Evolutionary conservation across 768 basidiomycete genomes (phyloP).

Genomic region (Gloeostereum incarnatum): DNA sequence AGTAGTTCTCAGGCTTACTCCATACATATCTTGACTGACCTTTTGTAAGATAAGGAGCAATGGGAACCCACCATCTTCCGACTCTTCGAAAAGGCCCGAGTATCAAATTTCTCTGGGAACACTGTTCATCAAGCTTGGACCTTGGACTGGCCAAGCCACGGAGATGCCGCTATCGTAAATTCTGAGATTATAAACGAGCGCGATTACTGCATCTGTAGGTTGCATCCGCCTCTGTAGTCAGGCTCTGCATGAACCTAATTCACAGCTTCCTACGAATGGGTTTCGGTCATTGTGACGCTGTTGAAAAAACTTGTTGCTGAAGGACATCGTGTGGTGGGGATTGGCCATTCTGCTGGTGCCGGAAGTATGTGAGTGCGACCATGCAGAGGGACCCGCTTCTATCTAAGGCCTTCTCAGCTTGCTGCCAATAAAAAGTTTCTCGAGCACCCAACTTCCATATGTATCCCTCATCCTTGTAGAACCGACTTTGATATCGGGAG

Average conservation of each 20-base stretch:
- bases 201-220: slow-evolving; percentile 13
- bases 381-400: too few relatives aligned
- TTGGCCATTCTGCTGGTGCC: slow-evolving; percentile 18
- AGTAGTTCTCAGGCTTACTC: neutral
- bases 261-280: slow-evolving; percentile 15
- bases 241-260: neutral
- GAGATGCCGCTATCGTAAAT: slow-evolving; percentile 26
- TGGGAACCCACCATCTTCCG: slow-evolving; percentile 38
- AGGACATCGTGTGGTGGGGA: slow-evolving; percentile 12
- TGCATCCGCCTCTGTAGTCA: neutral
- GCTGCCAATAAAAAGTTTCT: too few relatives aligned
- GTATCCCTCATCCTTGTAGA: too few relatives aligned
- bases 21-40: neutral
- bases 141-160: slow-evolving; percentile 30
- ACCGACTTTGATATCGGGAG: too few relatives aligned
- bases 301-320: slow-evolving; percentile 7
- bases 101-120: too few relatives aligned
- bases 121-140: slow-evolving; percentile 30
- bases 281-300: slow-evolving; percentile 13
- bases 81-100: slow-evolving; percentile 11
- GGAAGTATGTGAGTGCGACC: slow-evolving; percentile 14
- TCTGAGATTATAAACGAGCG: slow-evolving; percentile 12
- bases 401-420: too few relatives aligned
- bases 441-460: too few relatives aligned
- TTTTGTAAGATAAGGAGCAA: slow-evolving; percentile 38